Evolutionary conservation across 2,329 filamentous ascomycete genomes (phyloP).

Genomic region (Alternaria viburni): DNA sequence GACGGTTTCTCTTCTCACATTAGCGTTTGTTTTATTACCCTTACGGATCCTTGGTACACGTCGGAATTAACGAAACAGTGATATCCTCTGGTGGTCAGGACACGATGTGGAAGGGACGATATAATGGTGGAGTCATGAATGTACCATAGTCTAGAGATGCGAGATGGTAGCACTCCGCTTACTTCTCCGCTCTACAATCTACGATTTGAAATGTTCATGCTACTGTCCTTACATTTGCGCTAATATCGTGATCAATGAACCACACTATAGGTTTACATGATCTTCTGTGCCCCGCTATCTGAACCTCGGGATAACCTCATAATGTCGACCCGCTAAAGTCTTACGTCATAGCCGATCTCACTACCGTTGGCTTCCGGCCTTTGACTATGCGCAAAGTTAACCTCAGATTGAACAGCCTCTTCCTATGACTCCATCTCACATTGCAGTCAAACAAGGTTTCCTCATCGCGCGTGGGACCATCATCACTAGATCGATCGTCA

Average conservation of each 20-base stretch:
- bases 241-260: neutral
- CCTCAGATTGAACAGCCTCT: neutral
- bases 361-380: slow-evolving; percentile 1
- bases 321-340: neutral
- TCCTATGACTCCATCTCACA: neutral
- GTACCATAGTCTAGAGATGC: slow-evolving; percentile 38
- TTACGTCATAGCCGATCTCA: slow-evolving; percentile 15
- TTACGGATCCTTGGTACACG: slow-evolving; percentile 27
- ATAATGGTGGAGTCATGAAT: slow-evolving; percentile 28
- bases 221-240: neutral
- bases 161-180: slow-evolving; percentile 39
- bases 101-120: slow-evolving; percentile 24
- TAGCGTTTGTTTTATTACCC: slow-evolving; percentile 41
- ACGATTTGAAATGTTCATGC: slow-evolving; percentile 19
- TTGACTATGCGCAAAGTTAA: too few species aligned
- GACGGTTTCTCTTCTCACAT: slow-evolving; percentile 38
- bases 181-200: slow-evolving; percentile 39
- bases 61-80: slow-evolving; percentile 29
- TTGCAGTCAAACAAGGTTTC: neutral
- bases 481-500: neutral
- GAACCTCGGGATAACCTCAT: slow-evolving; percentile 12
- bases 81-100: slow-evolving; percentile 28
- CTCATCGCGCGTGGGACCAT: neutral
- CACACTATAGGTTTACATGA: neutral
- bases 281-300: neutral